Percentiles rank a stretch among this genome's conserved stretches.
Conservation (phyloP, 225 moss, liverwort and hornwort genomes). For the Neckera pumila region DNA sequence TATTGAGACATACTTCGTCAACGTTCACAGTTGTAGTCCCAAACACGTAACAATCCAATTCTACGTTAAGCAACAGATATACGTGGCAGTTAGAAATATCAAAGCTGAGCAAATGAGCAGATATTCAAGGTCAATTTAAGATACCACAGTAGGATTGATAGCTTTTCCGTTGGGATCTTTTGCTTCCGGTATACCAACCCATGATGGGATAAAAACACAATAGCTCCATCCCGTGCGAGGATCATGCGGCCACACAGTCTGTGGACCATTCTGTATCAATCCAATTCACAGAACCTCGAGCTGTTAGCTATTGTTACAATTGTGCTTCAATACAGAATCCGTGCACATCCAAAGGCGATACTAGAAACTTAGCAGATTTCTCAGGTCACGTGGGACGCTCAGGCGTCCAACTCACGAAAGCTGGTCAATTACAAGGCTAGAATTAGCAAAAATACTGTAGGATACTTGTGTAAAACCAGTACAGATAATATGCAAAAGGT, state of each 20-base stretch:
- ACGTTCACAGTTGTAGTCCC: neutral
- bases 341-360: neutral
- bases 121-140: neutral
- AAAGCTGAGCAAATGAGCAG: neutral
- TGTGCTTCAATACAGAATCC: neutral
- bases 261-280: constrained; percentile 59
- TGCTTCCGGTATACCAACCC: constrained; percentile 70
- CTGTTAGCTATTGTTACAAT: neutral
- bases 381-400: neutral
- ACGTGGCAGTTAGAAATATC: neutral
- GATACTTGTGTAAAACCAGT: neutral
- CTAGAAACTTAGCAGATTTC: neutral
- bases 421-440: neutral
- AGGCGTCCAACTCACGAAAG: neutral
- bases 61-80: neutral
- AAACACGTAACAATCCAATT: neutral
- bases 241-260: constrained; percentile 92
- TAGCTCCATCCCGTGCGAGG: constrained; percentile 97
- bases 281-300: constrained; percentile 3
- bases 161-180: constrained; percentile 68
- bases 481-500: neutral
- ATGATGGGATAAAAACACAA: constrained; percentile 88
- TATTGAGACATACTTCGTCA: neutral
- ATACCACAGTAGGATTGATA: constrained; percentile 86
- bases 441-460: neutral